These are phyloP conservation scores for Balamuthia mandrillaris DNA, from an alignment of 208 protist genomes.

Conservation along the genomic window DNA sequence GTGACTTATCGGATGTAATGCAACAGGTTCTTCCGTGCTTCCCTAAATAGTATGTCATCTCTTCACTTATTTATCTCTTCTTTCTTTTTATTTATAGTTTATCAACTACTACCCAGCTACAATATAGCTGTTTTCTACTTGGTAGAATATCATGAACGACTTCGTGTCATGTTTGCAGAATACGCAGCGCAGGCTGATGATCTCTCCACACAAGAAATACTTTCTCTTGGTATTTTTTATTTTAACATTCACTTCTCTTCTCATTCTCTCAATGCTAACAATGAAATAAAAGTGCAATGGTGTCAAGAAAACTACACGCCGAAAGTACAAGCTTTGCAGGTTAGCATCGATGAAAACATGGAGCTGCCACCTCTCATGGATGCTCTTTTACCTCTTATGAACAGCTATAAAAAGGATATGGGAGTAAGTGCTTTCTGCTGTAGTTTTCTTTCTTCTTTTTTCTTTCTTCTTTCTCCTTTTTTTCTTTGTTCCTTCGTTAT, in stretches of 20 bases:
- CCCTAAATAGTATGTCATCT: neutral
- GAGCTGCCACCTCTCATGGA: neutral
- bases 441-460: neutral
- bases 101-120: neutral
- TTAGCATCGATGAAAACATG: neutral
- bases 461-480: neutral
- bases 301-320: neutral
- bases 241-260: neutral
- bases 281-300: neutral
- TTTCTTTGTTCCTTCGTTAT: neutral
- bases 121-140: neutral
- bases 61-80: neutral
- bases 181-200: neutral
- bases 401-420: neutral
- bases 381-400: neutral
- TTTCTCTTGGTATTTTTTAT: neutral
- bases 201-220: conserved; percentile 11
- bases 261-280: neutral
- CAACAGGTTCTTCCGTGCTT: neutral
- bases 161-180: neutral
- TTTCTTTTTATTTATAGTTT: neutral
- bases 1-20: neutral
- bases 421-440: neutral
- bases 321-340: neutral
- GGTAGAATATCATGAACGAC: neutral